A percentile compares a stretch with the other conserved stretches of the same genome.
Conservation (phyloP, 2,329 filamentous ascomycete species). For the Stachybotrys chlorohalonatus region DNA sequence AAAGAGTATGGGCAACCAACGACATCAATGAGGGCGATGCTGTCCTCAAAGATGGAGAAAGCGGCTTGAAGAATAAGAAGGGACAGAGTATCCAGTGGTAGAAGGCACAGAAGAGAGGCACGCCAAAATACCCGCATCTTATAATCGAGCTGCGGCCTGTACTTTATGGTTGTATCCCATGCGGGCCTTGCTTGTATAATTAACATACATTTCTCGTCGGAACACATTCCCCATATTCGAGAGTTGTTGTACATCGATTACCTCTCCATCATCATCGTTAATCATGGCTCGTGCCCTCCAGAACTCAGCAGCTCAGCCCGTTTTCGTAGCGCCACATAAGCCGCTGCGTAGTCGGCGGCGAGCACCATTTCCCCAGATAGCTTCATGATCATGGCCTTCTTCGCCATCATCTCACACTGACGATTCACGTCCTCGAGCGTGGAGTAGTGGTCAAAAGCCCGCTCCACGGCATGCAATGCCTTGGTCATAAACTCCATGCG, state of each 20-base stretch:
- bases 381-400: slow-evolving; percentile 71
- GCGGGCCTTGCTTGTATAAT: too few relatives aligned
- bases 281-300: slow-evolving; percentile 5
- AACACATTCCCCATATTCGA: too few relatives aligned
- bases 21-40: slow-evolving; percentile 14
- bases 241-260: not conserved
- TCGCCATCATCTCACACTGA: slow-evolving; percentile 71
- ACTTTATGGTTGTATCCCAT: too few relatives aligned
- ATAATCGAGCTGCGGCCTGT: too few relatives aligned
- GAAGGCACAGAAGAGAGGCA: not conserved
- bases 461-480: slow-evolving; percentile 52
- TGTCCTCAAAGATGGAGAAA: slow-evolving; percentile 9
- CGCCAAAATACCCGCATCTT: not conserved
- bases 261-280: slow-evolving; percentile 1
- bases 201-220: too few relatives aligned
- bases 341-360: slow-evolving; percentile 58
- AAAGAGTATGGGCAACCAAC: slow-evolving; percentile 88
- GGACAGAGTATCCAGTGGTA: slow-evolving; percentile 30
- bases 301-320: slow-evolving; percentile 19
- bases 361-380: slow-evolving; percentile 53
- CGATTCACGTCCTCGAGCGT: slow-evolving; percentile 55
- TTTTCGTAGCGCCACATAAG: slow-evolving; percentile 50
- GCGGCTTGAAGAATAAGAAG: slow-evolving; percentile 25
- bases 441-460: slow-evolving; percentile 55
- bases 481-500: slow-evolving; percentile 48